Evolutionary conservation across 2,329 filamentous ascomycete genomes (phyloP), one percentile per base, ranked within the genome.

Genomic region (Fusarium kyushuense): DNA sequence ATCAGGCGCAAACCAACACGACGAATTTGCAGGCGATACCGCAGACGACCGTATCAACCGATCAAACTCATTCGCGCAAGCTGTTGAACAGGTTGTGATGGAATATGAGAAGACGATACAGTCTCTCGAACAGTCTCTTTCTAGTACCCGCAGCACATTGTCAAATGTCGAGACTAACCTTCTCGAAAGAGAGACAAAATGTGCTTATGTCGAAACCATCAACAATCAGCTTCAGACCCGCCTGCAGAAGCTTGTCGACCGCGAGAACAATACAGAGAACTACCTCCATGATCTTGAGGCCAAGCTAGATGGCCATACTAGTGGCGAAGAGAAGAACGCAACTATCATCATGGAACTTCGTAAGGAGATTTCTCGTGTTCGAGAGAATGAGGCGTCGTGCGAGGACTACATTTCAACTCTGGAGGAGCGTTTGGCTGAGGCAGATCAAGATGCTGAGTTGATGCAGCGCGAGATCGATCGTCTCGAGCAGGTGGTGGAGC

Each of bases 51-150:
- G 96, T 54, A 82, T 98, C 68, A 96, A 97, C 77, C 90, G 96
- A 40, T 99, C 96, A 19, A 97, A 96, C 77, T 96, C 93, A 0
- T 98, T 99, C 76, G 94, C 95, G 2, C 92, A 97, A 76, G 95
- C 95, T 29, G 95, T 99, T 21, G 96, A 99, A 75, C 92, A 97
- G 75, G 93, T 99, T 23, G 93, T 99, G 5, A 83, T 98, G 48
- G 96, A 99, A 79, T 99, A 99, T 76, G 96, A 99, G 78, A 98
- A 97, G 84, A 99, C 96, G 0, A 99, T 99, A 49, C 94, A 98
- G 77, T 91, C 89, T 54, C 86, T 99, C 17, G 96, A 99, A 79
- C 90, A 94, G 51, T 97, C 94, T 3, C 87, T 99, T 16, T 94
- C 94, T 1, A 96, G 89, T 74, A 98, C 96, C 2, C 88, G 96